These are phyloP conservation scores for Diplodia mutila DNA, from an alignment of 2,329 filamentous ascomycete species.

Conservation along the genomic window DNA sequence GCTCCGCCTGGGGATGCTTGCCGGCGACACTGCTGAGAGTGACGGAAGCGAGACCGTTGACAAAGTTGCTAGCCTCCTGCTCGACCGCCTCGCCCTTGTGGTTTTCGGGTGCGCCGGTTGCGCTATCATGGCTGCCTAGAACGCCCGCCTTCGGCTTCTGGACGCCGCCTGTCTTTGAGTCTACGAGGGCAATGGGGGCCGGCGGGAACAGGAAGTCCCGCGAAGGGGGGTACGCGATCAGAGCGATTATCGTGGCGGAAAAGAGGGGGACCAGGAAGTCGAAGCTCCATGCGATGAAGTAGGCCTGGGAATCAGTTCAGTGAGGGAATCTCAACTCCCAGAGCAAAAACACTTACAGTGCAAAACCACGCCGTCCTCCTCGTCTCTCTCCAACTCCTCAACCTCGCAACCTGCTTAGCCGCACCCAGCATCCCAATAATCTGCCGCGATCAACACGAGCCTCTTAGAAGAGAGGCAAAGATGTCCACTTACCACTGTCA, in stretches of 20 bases:
- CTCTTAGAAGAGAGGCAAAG: constrained; percentile 27
- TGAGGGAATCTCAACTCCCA: background rate
- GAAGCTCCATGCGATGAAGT: constrained; percentile 69
- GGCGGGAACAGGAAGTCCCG: constrained; percentile 73
- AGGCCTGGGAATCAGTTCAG: constrained; percentile 42
- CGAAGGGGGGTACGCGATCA: constrained; percentile 68
- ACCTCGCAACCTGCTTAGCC: constrained; percentile 73
- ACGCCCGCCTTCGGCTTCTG: constrained; percentile 78
- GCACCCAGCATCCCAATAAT: constrained; percentile 66
- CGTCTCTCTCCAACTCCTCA: constrained; percentile 79
- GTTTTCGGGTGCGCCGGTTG: constrained; percentile 81
- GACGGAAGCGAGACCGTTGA: constrained; percentile 72
- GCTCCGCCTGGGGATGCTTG: constrained; percentile 71
- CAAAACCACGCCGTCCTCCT: constrained; percentile 70
- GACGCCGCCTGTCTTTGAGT: constrained; percentile 70
- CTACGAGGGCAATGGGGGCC: constrained; percentile 74
- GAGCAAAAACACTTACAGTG: constrained; percentile 50
- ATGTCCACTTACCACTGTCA: constrained; percentile 61
- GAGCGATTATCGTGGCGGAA: constrained; percentile 61
- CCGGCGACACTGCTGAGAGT: constrained; percentile 76
- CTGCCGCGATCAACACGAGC: constrained; percentile 28
- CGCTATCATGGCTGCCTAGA: constrained; percentile 73
- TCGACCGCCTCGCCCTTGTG: constrained; percentile 83
- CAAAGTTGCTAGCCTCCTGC: constrained; percentile 79
- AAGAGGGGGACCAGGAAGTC: constrained; percentile 71